Percentiles rank a stretch among this genome's conserved stretches.
phyloP scores from a whole-genome alignment of 106 monocot species.

The Posidonia australis region DNA sequence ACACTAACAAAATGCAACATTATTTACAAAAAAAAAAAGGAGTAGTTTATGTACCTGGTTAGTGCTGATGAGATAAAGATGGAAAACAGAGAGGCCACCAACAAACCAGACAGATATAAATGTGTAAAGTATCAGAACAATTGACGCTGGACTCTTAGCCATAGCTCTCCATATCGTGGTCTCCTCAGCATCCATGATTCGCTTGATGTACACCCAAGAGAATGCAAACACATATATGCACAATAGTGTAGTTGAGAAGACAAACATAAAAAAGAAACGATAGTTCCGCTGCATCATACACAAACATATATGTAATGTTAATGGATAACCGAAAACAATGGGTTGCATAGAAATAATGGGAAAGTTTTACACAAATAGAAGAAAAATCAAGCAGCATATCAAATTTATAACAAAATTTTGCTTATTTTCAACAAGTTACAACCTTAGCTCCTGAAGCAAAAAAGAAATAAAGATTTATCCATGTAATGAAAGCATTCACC shows the following conservation, averaged over 20 bases:
- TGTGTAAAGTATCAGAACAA: conserved; percentile 72
- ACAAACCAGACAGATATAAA: conserved; percentile 91
- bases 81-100: conserved; percentile 83
- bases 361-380: background rate
- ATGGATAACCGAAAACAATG: background rate
- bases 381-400: background rate
- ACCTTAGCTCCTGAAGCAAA: background rate
- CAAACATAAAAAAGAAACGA: conserved; percentile 96
- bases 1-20: background rate
- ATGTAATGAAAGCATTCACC: background rate
- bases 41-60: conserved; percentile 55
- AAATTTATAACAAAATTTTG: background rate
- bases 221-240: conserved; percentile 80
- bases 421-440: background rate
- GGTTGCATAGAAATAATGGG: background rate
- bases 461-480: background rate
- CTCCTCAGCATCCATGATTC: conserved; percentile 61
- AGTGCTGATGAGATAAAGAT: conserved; percentile 82
- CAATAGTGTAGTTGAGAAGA: conserved; percentile 77
- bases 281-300: conserved; percentile 64
- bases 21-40: background rate
- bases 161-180: conserved; percentile 66
- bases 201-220: conserved; percentile 72
- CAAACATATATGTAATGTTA: background rate
- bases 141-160: conserved; percentile 62